Evolutionary conservation across 73 alveolate genomes (phyloP).

Genomic region (Paraurostyla sp.): DNA sequence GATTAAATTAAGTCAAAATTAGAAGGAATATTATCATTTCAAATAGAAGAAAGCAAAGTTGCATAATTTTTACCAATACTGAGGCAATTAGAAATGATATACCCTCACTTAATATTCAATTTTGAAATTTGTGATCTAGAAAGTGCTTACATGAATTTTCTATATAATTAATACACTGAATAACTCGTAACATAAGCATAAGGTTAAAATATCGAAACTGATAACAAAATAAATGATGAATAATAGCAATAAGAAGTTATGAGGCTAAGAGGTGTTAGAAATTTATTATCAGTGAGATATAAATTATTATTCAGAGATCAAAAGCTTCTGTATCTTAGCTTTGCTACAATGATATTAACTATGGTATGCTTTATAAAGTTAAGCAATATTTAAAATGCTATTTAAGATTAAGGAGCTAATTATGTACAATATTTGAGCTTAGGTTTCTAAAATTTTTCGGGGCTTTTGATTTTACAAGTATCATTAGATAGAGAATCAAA

Average conservation of each 20-base stretch:
- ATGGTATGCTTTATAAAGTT: background rate
- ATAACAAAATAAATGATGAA: too few species aligned
- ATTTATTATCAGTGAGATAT: too few species aligned
- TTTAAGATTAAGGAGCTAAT: too few species aligned
- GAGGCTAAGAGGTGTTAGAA: too few species aligned
- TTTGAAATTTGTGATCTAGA: background rate
- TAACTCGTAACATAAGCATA: background rate
- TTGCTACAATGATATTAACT: background rate
- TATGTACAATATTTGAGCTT: too few species aligned
- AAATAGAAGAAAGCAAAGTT: too few species aligned
- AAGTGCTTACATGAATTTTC: background rate
- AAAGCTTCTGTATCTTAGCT: background rate
- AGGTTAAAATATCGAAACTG: background rate
- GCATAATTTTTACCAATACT: background rate
- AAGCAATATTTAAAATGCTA: background rate
- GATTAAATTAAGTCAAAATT: too few species aligned
- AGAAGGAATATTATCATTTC: too few species aligned
- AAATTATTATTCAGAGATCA: constrained; percentile 1
- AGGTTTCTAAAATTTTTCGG: constrained; percentile 2
- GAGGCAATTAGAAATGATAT: background rate
- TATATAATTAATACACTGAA: background rate
- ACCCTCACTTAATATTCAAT: background rate
- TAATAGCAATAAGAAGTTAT: too few species aligned
- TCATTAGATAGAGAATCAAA: constrained; percentile 20
- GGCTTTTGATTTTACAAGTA: background rate